These are phyloP conservation scores for Corrigiola litoralis DNA, from an alignment of 179 eudicot species.

Conservation along the genomic window DNA sequence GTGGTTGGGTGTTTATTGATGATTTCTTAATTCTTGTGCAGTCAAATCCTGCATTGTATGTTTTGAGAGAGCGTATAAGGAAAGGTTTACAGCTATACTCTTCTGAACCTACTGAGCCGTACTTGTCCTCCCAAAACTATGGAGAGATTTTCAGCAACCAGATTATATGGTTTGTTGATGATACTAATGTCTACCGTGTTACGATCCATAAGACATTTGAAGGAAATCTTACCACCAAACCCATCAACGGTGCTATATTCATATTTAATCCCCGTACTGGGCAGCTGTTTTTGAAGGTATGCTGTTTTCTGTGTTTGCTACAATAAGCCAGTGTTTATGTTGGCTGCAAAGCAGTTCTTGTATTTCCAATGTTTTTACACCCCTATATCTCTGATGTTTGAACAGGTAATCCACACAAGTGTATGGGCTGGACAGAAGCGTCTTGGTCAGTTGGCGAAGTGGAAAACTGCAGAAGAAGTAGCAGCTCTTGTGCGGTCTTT, in stretches of 20 bases:
- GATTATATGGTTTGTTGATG: constrained; percentile 99
- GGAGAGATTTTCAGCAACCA: constrained; percentile 99
- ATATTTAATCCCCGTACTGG: constrained; percentile 96
- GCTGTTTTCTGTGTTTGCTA: background rate
- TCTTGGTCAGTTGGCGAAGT: constrained; percentile 98
- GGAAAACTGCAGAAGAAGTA: constrained; percentile 99
- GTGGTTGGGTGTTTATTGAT: background rate
- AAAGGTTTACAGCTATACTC: constrained; percentile 98
- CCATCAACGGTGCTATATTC: constrained; percentile 97
- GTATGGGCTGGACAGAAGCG: constrained; percentile 99
- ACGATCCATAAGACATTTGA: constrained; percentile 99
- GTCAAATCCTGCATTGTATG: constrained; percentile 99
- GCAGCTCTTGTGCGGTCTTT: constrained; percentile 94
- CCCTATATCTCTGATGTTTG: constrained; percentile 9
- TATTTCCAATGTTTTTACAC: background rate
- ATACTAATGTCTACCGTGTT: constrained; percentile 97
- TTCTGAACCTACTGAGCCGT: constrained; percentile 99
- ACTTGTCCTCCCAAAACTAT: constrained; percentile 93
- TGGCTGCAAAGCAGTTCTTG: background rate
- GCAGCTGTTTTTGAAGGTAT: constrained; percentile 89
- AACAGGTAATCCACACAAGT: constrained; percentile 95
- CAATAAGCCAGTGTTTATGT: background rate
- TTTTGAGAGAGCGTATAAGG: constrained; percentile 95
- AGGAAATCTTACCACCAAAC: constrained; percentile 96
- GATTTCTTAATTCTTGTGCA: constrained; percentile 32